phyloP scores from a whole-genome alignment of 352 stramenopile species.

The Blastocystis sp. region DNA sequence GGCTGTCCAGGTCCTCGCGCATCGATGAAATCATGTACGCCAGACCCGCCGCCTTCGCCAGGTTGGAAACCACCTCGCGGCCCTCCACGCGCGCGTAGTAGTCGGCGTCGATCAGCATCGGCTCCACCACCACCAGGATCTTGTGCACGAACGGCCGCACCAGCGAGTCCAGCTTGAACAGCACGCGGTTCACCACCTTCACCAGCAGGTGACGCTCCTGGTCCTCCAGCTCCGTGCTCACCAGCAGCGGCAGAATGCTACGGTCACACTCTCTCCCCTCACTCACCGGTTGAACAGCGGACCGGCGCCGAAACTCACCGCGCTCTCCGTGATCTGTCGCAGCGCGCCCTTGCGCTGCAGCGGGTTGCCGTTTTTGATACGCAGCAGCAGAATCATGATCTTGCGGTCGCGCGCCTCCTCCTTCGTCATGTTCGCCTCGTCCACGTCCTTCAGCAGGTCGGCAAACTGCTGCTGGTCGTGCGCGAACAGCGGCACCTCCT shows the following conservation, averaged over 20 bases:
- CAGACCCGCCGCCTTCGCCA: slow-evolving; percentile 92
- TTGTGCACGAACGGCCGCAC: slow-evolving; percentile 96
- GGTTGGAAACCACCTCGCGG: slow-evolving; percentile 96
- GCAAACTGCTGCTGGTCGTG: slow-evolving; percentile 91
- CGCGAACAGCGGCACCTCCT: slow-evolving; percentile 89
- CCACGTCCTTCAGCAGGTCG: slow-evolving; percentile 64
- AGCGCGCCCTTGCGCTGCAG: slow-evolving; percentile 76
- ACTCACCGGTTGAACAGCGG: slow-evolving; percentile 87
- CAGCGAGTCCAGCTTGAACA: slow-evolving; percentile 97
- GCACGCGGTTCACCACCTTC: slow-evolving; percentile 95
- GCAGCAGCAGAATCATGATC: slow-evolving; percentile 92
- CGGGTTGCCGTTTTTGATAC: slow-evolving; percentile 96
- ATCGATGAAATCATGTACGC: slow-evolving; percentile 99
- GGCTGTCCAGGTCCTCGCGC: slow-evolving; percentile 93
- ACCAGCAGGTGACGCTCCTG: slow-evolving; percentile 96
- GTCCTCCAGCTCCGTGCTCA: slow-evolving; percentile 93
- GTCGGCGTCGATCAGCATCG: slow-evolving; percentile 96
- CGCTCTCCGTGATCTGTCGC: slow-evolving; percentile 84
- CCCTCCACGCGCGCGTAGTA: slow-evolving; percentile 96
- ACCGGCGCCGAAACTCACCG: slow-evolving; percentile 84
- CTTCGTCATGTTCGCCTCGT: slow-evolving; percentile 68
- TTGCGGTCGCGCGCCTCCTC: slow-evolving; percentile 86
- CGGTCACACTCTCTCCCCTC: neutral
- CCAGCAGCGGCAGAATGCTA: slow-evolving; percentile 88
- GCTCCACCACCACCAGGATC: slow-evolving; percentile 96